Evolutionary conservation across 1,284 basidiomycete species (phyloP), one percentile per base, ranked within the genome.

Genomic region (Kwoniella shivajii): DNA sequence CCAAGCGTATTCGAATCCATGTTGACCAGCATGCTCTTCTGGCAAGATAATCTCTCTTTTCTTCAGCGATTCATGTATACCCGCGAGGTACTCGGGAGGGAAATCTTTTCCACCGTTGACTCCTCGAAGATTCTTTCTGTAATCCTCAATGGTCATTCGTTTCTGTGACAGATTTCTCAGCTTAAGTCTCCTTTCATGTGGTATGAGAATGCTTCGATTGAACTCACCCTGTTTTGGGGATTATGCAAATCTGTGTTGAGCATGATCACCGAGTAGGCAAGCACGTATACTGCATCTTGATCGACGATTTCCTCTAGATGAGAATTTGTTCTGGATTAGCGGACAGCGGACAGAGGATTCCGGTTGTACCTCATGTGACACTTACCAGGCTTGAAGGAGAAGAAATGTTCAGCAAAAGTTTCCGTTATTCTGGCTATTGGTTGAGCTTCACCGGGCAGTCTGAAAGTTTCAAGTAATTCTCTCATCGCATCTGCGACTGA

Each of bases 1-100:
- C 96, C 96, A 99, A 6, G 95, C 92, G 73, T 96, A 98, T 69
- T 99, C 96, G 73, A 99, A 99, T 1, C 96, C 96, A 36, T 96
- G 84, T 75, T 94, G 92, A 1, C 96, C 96, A 4, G 87, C 89
- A 71, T 99, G 96, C 72, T 99, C 96, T 78, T 99, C 94, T 0
- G 96, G 95, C 86, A 99, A 90, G 48, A 99, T 85, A 60, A 99
- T 98, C 79, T 99, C 96, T 44, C 87, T 83, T 77, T 90, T 94
- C 45, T 90, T 86, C 69, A 99, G 95, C 4, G 89, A 92, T 63
- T 98, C 93, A 69, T 95, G 99, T 57, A 98, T 91, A 36, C 83
- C 83, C 79, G 87, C 86, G 66, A 98, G 80, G 73, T 90, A 96
- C 60, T 92, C 91, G 0, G 85, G 76, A 18, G 88, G 85, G 73